A percentile compares a stretch with the other conserved stretches of the same genome.
phyloP scores from a whole-genome alignment of 73 alveolate species.

The Uronychia setigera region DNA sequence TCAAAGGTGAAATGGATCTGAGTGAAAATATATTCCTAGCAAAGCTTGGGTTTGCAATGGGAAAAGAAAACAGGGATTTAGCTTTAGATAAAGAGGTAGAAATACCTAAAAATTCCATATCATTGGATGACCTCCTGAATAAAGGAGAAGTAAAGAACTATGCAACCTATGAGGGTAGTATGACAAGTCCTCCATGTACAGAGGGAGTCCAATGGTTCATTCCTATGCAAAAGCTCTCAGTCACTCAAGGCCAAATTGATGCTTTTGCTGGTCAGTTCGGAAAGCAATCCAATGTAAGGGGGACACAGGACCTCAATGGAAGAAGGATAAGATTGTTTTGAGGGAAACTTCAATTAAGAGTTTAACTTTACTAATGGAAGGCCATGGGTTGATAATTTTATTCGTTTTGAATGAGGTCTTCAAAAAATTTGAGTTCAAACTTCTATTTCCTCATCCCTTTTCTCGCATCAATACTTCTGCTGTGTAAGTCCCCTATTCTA shows the following conservation, averaged over 20 bases:
- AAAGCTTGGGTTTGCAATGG: neutral
- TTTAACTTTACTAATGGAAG: neutral
- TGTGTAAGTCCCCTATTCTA: too few species aligned
- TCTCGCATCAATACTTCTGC: neutral
- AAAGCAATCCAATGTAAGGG: slow-evolving; percentile 7
- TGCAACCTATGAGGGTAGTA: slow-evolving; percentile 75
- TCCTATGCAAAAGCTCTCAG: neutral
- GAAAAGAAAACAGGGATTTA: neutral
- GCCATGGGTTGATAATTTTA: neutral
- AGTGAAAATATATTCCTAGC: too few species aligned
- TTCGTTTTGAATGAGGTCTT: neutral
- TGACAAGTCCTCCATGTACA: slow-evolving; percentile 93
- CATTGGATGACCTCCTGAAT: neutral
- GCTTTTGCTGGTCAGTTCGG: neutral
- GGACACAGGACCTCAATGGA: slow-evolving; percentile 16
- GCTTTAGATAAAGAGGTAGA: neutral
- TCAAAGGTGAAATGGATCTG: too few species aligned
- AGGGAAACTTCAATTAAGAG: too few species aligned
- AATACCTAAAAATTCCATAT: neutral
- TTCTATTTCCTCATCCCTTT: neutral
- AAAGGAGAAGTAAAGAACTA: neutral
- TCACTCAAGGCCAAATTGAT: slow-evolving; percentile 1
- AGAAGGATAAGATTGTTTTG: neutral
- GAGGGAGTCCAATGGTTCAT: slow-evolving; percentile 85
- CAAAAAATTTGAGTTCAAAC: neutral